These are phyloP conservation scores for Elongisporangium senticosum DNA, from an alignment of 352 stramenopile genomes.

Conservation along the genomic window DNA sequence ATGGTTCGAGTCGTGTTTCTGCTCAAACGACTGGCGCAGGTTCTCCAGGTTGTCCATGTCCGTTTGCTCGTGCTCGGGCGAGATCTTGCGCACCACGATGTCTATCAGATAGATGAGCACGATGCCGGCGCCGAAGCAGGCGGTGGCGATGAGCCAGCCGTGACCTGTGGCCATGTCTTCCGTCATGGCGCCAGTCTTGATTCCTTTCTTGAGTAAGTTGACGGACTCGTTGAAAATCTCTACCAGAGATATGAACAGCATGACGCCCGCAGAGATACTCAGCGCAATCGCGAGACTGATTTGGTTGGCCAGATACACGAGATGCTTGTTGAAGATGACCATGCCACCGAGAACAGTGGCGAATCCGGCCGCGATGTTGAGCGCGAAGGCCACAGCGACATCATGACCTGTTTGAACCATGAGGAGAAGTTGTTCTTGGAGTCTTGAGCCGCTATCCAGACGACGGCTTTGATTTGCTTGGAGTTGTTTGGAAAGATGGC, in stretches of 20 bases:
- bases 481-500: no score
- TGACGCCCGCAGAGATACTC: conserved; percentile 63
- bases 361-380: conserved; percentile 53
- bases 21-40: no score
- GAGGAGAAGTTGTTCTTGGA: no score
- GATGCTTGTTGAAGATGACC: conserved; percentile 65
- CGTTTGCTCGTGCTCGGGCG: conserved; percentile 20
- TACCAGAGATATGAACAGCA: conserved; percentile 78
- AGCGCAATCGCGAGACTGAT: conserved; percentile 80
- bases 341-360: conserved; percentile 52
- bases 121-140: conserved; percentile 86
- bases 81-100: conserved; percentile 28
- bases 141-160: conserved; percentile 73
- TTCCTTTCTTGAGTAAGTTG: conserved; percentile 23
- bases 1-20: no score
- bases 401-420: conserved; percentile 32
- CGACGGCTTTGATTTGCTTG: no score
- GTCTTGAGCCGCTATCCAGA: no score
- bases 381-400: conserved; percentile 35
- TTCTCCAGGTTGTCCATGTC: conserved; percentile 27
- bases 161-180: conserved; percentile 28
- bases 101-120: conserved; percentile 46
- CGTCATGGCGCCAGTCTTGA: conserved; percentile 26
- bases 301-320: conserved; percentile 41
- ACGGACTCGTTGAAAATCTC: conserved; percentile 50